Percentiles rank a stretch among this genome's conserved stretches.
Evolutionary conservation across 2,329 filamentous ascomycete species (phyloP).

Genomic region (Penicillium sp.): DNA sequence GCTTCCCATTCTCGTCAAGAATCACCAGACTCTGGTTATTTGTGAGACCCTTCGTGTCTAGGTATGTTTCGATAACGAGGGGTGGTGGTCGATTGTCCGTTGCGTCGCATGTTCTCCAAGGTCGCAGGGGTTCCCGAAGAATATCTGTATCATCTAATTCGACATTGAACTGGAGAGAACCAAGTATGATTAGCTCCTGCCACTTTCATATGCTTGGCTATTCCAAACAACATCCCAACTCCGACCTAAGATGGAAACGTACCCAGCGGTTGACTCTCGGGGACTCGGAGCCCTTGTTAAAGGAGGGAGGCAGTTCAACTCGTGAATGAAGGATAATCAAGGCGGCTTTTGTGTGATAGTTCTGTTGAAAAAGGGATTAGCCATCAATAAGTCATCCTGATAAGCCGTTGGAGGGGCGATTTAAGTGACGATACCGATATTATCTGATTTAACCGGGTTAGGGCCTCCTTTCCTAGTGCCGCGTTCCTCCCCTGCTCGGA

Average conservation of each 20-base stretch:
- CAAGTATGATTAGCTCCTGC: background rate
- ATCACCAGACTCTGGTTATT: slow-evolving; percentile 84
- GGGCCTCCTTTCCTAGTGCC: slow-evolving; percentile 62
- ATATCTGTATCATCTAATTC: slow-evolving; percentile 90
- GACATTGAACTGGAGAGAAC: slow-evolving; percentile 73
- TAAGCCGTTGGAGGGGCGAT: background rate
- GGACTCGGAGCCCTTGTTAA: slow-evolving; percentile 54
- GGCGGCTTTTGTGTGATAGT: slow-evolving; percentile 86
- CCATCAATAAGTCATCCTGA: slow-evolving; percentile 22
- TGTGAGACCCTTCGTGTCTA: slow-evolving; percentile 75
- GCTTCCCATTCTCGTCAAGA: slow-evolving; percentile 82
- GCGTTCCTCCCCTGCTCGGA: slow-evolving; percentile 42
- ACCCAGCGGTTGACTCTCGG: slow-evolving; percentile 85
- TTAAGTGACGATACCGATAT: slow-evolving; percentile 64
- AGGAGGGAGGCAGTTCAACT: slow-evolving; percentile 63
- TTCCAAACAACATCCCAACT: background rate
- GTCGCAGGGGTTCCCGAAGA: slow-evolving; percentile 73
- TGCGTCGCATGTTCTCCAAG: slow-evolving; percentile 78
- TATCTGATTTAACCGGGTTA: slow-evolving; percentile 86
- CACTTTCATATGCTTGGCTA: background rate
- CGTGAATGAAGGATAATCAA: slow-evolving; percentile 79
- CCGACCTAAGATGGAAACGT: slow-evolving; percentile 38
- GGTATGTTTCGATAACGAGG: slow-evolving; percentile 84
- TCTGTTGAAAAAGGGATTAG: slow-evolving; percentile 53
- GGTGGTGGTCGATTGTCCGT: slow-evolving; percentile 75